Evolutionary conservation across 1,284 basidiomycete genomes (phyloP).

Genomic region (Pholiota adiposa): DNA sequence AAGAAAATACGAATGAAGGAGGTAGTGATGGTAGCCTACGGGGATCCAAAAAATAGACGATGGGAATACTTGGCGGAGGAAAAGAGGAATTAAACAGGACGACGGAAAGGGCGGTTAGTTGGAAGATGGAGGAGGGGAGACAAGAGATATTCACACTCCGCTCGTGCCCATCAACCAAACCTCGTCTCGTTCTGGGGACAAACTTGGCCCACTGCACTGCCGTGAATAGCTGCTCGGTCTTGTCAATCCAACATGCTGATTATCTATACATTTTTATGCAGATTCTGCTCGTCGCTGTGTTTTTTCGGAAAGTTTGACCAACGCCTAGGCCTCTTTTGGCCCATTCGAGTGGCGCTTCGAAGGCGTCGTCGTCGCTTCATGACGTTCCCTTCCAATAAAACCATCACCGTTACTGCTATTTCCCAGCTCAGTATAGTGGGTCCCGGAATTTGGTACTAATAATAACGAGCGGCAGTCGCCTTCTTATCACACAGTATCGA

Average conservation of each 20-base stretch:
- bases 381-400: no score
- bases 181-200: constrained; percentile 11
- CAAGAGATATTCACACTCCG: constrained; percentile 48
- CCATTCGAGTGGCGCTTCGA: neutral
- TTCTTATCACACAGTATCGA: constrained; percentile 1
- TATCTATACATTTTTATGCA: neutral
- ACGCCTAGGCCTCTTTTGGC: neutral
- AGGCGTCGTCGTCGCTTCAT: no score
- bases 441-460: neutral
- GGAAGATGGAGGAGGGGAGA: constrained; percentile 41
- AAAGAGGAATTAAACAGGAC: constrained; percentile 21
- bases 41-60: constrained; percentile 26
- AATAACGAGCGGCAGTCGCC: neutral
- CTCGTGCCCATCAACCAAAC: constrained; percentile 28
- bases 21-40: constrained; percentile 12
- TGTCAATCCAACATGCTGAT: neutral
- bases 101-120: constrained; percentile 24
- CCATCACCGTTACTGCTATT: neutral
- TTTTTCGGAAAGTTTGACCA: neutral
- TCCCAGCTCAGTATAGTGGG: neutral
- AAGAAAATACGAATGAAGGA: constrained; percentile 29
- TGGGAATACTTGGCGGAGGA: constrained; percentile 27
- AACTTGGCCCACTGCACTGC: constrained; percentile 10
- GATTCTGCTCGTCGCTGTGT: neutral
- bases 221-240: neutral